Evolutionary conservation across 495 filamentous ascomycete genomes (phyloP).

Genomic region (Neurospora intermedia): DNA sequence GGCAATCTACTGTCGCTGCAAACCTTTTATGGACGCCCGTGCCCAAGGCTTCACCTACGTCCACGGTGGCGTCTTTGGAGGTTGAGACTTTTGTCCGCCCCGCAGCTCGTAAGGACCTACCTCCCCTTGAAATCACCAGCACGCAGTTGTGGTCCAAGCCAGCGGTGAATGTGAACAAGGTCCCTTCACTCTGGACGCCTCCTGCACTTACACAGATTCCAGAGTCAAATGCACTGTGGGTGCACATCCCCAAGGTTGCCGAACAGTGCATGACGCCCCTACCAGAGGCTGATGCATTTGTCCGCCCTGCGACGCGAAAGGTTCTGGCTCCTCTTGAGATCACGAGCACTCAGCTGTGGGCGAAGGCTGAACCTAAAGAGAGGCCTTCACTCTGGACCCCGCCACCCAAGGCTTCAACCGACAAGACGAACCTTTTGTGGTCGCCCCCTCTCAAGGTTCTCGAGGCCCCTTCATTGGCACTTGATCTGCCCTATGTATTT

Average conservation of each 20-base stretch:
- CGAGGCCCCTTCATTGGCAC: not conserved
- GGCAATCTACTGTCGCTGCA: not conserved
- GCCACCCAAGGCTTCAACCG: not conserved
- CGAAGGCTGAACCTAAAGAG: constrained; percentile 14
- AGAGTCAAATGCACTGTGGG: constrained; percentile 7
- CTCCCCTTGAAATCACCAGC: constrained; percentile 26
- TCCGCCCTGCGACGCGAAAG: constrained; percentile 25
- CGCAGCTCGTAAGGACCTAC: constrained; percentile 18
- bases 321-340: constrained; percentile 21
- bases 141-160: constrained; percentile 23
- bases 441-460: not conserved
- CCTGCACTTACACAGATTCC: not conserved
- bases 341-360: constrained; percentile 30
- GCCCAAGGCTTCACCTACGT: constrained; percentile 1
- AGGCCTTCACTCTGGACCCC: not conserved
- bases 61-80: not conserved
- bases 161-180: not conserved
- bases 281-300: constrained; percentile 4
- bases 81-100: constrained; percentile 19
- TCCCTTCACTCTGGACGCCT: constrained; percentile 16
- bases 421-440: not conserved
- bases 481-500: not conserved
- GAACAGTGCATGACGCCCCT: not conserved
- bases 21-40: constrained; percentile 9
- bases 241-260: constrained; percentile 2